phyloP scores from a whole-genome alignment of 2,329 filamentous ascomycete genomes.

The Pleoardoris graminearum region DNA sequence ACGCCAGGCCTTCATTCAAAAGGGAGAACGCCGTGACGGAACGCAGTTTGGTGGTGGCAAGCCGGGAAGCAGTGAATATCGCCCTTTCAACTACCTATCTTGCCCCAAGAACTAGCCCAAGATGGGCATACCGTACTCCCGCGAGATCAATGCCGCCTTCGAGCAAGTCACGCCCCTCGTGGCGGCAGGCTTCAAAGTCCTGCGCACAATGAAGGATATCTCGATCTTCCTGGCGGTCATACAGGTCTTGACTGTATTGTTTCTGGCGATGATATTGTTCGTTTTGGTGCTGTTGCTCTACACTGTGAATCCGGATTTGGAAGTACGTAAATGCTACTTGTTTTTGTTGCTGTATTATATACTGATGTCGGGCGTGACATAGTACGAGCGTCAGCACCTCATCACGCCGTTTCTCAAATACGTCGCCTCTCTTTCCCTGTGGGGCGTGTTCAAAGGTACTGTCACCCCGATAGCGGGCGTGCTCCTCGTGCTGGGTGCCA shows the following conservation, averaged over 20 bases:
- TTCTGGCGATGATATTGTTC: slow-evolving; percentile 48
- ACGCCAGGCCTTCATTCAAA: no score
- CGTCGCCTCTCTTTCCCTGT: slow-evolving; percentile 29
- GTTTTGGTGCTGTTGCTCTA: slow-evolving; percentile 48
- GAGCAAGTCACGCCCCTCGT: slow-evolving; percentile 58
- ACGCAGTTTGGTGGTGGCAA: no score
- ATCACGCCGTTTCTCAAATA: slow-evolving; percentile 50
- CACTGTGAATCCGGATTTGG: slow-evolving; percentile 54
- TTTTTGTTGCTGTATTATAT: not conserved
- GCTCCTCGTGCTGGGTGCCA: slow-evolving; percentile 4
- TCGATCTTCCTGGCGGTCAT: slow-evolving; percentile 53
- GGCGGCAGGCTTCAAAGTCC: slow-evolving; percentile 53
- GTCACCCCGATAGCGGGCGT: slow-evolving; percentile 8
- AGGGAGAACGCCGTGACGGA: no score
- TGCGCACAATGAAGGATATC: slow-evolving; percentile 56
- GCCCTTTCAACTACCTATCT: not conserved
- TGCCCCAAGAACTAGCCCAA: not conserved
- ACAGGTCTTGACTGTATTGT: slow-evolving; percentile 51
- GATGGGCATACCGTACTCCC: slow-evolving; percentile 59
- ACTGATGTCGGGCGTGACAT: not conserved
- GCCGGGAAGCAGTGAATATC: no score
- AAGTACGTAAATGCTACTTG: slow-evolving; percentile 24
- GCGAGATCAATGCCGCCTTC: slow-evolving; percentile 57
- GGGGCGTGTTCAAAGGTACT: slow-evolving; percentile 20
- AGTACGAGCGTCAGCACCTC: slow-evolving; percentile 44